Base-by-base conservation (phyloP, 768 basidiomycete species). In the Agaricus bisporus region DNA sequence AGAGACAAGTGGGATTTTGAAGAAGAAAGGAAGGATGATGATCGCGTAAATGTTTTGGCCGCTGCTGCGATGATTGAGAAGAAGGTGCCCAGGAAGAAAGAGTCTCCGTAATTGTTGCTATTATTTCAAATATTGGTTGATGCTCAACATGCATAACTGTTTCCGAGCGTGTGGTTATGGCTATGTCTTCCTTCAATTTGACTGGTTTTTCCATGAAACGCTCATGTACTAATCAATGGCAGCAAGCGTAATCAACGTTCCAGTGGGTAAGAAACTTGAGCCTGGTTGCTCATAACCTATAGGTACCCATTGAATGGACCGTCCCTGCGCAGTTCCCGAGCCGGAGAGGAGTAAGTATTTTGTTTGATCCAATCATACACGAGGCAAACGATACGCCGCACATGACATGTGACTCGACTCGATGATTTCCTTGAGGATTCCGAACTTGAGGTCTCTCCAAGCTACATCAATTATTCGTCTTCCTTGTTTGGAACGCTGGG, bases 41-140 rank as follows among this genome's bases (percentile, higher is more conserved):
- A 43, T 12, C 37, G 37, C 11, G 37, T 45, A 12, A 52, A 44
- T 48, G 50, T 58, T 26, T 51, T 60, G 32, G 54, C 55, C 18
- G 57, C 57, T 18, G 59, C 59, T 26, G 59, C 59, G 17, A 56
- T 39, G 38, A 60, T 60, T 47, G 59, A 60, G 18, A 53, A 51
- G 54, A 43, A 41, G 52, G 35, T 42, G 29, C 35, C 47, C 37
- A 38, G 48, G 41, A 22, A 39, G 42, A 54, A 26, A 32, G 38
- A 15, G 20, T 37, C 56, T n/a, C 39, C 48, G 55, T 51, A 18
- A 51, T 32, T 25, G 7, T 39, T 32, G 32, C 8, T 32, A 32
- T 32, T 2, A 32, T 8, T 32, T 32, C 8, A 32, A 32, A 7
- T 11, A 32, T 32, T 32, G 32, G 11, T 32, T 32, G 32, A 32